phyloP scores from a whole-genome alignment of 352 stramenopile species.

The Peronospora farinosa region DNA sequence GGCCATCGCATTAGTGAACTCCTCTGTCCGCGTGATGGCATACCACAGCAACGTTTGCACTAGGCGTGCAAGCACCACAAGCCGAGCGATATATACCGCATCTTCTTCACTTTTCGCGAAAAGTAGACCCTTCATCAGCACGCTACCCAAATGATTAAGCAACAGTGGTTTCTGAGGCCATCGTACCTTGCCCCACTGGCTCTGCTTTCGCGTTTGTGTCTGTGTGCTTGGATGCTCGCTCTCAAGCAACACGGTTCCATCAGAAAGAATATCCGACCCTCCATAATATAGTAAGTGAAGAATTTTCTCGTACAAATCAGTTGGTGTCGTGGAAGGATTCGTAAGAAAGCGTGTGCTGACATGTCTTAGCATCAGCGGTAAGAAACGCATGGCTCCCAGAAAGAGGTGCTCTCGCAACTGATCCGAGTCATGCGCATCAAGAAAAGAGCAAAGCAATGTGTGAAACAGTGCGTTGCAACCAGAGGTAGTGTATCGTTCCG shows the following conservation, averaged over 20 bases:
- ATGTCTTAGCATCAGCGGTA: slow-evolving; percentile 68
- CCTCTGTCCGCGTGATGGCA: slow-evolving; percentile 46
- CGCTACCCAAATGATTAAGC: slow-evolving; percentile 61
- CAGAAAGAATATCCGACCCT: slow-evolving; percentile 56
- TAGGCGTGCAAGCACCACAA: slow-evolving; percentile 62
- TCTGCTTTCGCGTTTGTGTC: slow-evolving; percentile 83
- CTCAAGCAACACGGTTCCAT: slow-evolving; percentile 66
- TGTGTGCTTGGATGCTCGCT: slow-evolving; percentile 76
- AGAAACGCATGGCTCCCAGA: slow-evolving; percentile 63
- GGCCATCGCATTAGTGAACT: slow-evolving; percentile 58
- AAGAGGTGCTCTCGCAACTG: slow-evolving; percentile 63
- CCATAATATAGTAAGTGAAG: slow-evolving; percentile 64
- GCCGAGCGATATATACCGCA: slow-evolving; percentile 49
- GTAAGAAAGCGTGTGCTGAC: slow-evolving; percentile 27
- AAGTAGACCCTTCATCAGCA: slow-evolving; percentile 67
- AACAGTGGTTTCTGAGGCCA: slow-evolving; percentile 72
- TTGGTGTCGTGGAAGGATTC: slow-evolving; percentile 20
- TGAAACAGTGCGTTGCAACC: slow-evolving; percentile 75
- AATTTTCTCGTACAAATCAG: slow-evolving; percentile 38
- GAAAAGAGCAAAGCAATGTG: slow-evolving; percentile 69
- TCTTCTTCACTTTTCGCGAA: slow-evolving; percentile 50
- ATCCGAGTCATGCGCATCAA: slow-evolving; percentile 49
- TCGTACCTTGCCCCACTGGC: slow-evolving; percentile 75
- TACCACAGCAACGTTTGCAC: slow-evolving; percentile 80
- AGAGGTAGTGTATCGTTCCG: slow-evolving; percentile 70